Evolutionary conservation across 257 asterid species (phyloP).

Genomic region (Vinca minor): DNA sequence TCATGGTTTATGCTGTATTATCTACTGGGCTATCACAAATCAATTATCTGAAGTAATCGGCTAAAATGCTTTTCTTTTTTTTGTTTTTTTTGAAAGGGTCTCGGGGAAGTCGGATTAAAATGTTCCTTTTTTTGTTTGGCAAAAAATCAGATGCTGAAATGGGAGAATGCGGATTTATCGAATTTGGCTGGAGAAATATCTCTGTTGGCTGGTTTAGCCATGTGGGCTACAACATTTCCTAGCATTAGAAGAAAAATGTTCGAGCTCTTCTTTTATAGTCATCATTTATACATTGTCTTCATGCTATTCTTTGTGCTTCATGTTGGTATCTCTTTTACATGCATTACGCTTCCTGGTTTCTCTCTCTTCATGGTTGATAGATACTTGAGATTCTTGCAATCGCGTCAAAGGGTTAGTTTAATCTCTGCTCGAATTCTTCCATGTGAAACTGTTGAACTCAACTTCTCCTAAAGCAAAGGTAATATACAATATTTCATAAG

Average conservation of each 20-base stretch:
- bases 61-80: too few species aligned
- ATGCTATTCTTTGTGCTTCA: slow-evolving; percentile 66
- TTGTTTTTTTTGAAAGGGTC: neutral
- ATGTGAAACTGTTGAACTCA: slow-evolving; percentile 52
- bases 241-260: slow-evolving; percentile 57
- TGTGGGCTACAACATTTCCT: slow-evolving; percentile 64
- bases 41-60: slow-evolving; percentile 34
- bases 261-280: slow-evolving; percentile 80
- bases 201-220: slow-evolving; percentile 41
- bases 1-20: slow-evolving; percentile 52
- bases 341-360: slow-evolving; percentile 69
- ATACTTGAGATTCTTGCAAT: slow-evolving; percentile 61
- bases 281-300: slow-evolving; percentile 57
- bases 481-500: neutral
- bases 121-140: neutral
- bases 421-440: slow-evolving; percentile 58
- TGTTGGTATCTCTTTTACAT: slow-evolving; percentile 41
- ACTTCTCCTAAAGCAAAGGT: slow-evolving; percentile 58
- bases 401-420: slow-evolving; percentile 42
- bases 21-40: slow-evolving; percentile 44
- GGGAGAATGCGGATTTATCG: slow-evolving; percentile 51
- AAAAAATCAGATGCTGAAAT: slow-evolving; percentile 44
- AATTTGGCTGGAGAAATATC: slow-evolving; percentile 70
- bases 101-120: neutral
- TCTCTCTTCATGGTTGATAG: slow-evolving; percentile 72